These are phyloP conservation scores for Dioscorea alata DNA, from an alignment of 106 monocot species.

Conservation along the genomic window DNA sequence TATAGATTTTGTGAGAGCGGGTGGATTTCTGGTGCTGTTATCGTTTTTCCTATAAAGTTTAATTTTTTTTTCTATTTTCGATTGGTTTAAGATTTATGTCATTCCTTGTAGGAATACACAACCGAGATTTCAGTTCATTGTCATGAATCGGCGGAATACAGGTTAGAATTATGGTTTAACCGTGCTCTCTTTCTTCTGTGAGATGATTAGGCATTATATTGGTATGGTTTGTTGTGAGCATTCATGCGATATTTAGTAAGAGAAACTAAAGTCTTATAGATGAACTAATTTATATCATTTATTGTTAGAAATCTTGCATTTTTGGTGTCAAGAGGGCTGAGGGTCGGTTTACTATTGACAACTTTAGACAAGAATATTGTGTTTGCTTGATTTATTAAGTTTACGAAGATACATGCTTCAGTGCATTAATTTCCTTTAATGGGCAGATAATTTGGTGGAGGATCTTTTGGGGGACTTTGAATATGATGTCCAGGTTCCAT, in stretches of 20 bases:
- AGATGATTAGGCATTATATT: not conserved
- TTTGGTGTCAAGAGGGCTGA: too few relatives aligned
- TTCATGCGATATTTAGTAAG: too few relatives aligned
- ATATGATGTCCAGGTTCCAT: conserved; percentile 85
- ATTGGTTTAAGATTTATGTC: not conserved
- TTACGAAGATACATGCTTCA: not conserved
- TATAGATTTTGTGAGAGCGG: not conserved
- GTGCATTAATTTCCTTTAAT: not conserved
- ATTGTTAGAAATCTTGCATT: too few relatives aligned
- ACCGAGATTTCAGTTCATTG: conserved; percentile 94
- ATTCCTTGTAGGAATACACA: conserved; percentile 55
- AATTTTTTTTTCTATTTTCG: not conserved
- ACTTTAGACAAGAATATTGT: too few relatives aligned
- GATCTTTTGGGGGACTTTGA: conserved; percentile 91
- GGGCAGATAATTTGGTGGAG: conserved; percentile 86
- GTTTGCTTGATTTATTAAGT: not conserved
- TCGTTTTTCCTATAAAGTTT: not conserved
- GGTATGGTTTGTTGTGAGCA: too few relatives aligned
- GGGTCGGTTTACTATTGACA: too few relatives aligned
- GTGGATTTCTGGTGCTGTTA: not conserved
- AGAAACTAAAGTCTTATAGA: too few relatives aligned
- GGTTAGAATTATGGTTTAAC: conserved; percentile 20
- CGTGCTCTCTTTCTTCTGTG: not conserved
- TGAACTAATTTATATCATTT: too few relatives aligned
- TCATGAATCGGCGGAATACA: conserved; percentile 91